Conservation (phyloP, 1,139 yeast species). For the Geotrichum australiense region DNA sequence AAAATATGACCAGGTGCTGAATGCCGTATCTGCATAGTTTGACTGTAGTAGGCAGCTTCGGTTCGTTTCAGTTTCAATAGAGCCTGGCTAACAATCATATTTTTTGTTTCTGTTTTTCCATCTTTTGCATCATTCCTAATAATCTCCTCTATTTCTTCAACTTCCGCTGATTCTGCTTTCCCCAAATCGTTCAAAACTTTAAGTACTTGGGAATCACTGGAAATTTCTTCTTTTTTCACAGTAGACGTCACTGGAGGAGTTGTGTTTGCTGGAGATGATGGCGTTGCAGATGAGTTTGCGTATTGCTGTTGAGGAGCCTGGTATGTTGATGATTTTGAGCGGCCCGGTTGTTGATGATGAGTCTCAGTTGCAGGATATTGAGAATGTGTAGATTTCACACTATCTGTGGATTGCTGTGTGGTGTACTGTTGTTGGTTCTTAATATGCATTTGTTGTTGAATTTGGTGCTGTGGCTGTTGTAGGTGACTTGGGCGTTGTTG, state of each 20-base stretch:
- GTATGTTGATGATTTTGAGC: background rate
- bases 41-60: slow-evolving; percentile 31
- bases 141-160: slow-evolving; percentile 44
- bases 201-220: slow-evolving; percentile 32
- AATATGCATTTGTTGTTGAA: slow-evolving; percentile 16
- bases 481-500: slow-evolving; percentile 15
- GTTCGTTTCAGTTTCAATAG: slow-evolving; percentile 22
- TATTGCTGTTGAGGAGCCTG: no score
- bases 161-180: slow-evolving; percentile 31
- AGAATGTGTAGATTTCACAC: background rate
- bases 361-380: background rate
- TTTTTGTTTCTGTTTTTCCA: slow-evolving; percentile 27
- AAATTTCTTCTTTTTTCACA: slow-evolving; percentile 4
- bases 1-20: slow-evolving; percentile 61
- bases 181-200: slow-evolving; percentile 28
- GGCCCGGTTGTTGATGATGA: slow-evolving; percentile 1
- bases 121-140: slow-evolving; percentile 41
- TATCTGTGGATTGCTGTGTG: background rate
- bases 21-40: slow-evolving; percentile 36
- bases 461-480: slow-evolving; percentile 21
- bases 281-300: background rate
- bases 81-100: slow-evolving; percentile 18
- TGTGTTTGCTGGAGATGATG: slow-evolving; percentile 1
- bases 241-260: background rate
- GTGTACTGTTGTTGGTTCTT: slow-evolving; percentile 2